Evolutionary conservation across 1,284 basidiomycete species (phyloP).

Genomic region (Porodaedalea pini): DNA sequence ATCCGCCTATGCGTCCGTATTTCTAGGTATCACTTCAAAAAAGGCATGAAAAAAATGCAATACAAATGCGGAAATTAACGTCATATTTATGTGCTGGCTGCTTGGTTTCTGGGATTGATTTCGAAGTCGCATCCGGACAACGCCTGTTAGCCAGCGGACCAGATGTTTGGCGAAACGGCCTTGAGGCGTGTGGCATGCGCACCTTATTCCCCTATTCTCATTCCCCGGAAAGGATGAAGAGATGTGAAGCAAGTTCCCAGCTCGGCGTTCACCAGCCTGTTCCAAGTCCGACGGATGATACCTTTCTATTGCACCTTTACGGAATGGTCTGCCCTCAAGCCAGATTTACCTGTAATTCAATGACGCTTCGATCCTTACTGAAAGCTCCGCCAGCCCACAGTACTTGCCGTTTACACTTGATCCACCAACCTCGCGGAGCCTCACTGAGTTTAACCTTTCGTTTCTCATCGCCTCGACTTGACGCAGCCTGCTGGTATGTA

Average conservation of each 20-base stretch:
- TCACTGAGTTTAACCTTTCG: conserved; percentile 8
- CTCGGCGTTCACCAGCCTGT: background rate
- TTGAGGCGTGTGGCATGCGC: background rate
- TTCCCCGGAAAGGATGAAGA: background rate
- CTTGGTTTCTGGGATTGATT: background rate
- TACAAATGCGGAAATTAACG: no score
- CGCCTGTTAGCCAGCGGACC: background rate
- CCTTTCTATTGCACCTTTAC: background rate
- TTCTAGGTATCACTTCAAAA: no score
- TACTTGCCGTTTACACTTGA: background rate
- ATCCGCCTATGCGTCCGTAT: no score
- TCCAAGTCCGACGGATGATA: background rate
- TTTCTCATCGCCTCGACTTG: background rate
- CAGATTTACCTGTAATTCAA: background rate
- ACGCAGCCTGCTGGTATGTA: background rate
- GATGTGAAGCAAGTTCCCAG: no score
- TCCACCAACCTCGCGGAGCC: conserved; percentile 7
- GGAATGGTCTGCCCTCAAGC: background rate
- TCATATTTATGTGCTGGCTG: no score
- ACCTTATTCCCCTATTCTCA: background rate
- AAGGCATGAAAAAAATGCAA: no score
- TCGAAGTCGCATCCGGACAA: background rate
- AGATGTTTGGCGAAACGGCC: background rate
- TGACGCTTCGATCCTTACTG: no score
- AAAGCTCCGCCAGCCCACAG: background rate